Conservation (phyloP, 306 rosid genomes). For the Quercus agrifolia region DNA sequence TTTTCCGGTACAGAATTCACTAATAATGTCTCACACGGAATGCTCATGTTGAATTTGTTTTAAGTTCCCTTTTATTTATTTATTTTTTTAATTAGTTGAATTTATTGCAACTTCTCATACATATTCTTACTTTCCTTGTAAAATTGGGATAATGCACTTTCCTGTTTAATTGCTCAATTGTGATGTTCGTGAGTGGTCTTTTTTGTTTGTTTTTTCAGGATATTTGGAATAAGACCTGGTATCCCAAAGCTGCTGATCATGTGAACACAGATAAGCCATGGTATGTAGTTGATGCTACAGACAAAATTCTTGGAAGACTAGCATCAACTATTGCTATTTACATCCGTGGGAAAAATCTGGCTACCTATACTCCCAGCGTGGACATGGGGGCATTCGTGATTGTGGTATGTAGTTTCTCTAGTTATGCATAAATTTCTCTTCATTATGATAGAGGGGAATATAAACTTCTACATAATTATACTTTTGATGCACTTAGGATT, state of each 20-base stretch:
- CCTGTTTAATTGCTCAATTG: background rate
- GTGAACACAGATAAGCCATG: constrained; percentile 81
- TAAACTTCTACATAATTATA: background rate
- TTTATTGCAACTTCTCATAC: no score
- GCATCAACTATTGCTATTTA: constrained; percentile 87
- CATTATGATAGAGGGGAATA: background rate
- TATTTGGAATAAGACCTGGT: constrained; percentile 92
- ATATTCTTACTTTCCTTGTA: background rate
- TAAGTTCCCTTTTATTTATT: no score
- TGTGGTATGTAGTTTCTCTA: constrained; percentile 63
- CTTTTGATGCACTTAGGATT: constrained; percentile 9
- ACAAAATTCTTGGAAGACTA: constrained; percentile 82
- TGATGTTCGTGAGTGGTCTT: background rate
- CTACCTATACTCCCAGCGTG: constrained; percentile 89
- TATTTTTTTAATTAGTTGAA: no score
- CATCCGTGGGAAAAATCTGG: constrained; percentile 79
- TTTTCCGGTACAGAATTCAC: background rate
- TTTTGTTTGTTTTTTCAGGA: constrained; percentile 46
- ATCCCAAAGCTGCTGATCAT: constrained; percentile 95
- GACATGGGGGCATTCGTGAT: constrained; percentile 98
- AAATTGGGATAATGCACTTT: background rate
- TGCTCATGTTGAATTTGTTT: no score
- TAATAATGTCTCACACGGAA: background rate
- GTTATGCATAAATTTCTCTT: background rate
- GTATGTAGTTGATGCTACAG: constrained; percentile 92